Evolutionary conservation across 345 rosid species (phyloP).

Genomic region (Gossypium stocksii): DNA sequence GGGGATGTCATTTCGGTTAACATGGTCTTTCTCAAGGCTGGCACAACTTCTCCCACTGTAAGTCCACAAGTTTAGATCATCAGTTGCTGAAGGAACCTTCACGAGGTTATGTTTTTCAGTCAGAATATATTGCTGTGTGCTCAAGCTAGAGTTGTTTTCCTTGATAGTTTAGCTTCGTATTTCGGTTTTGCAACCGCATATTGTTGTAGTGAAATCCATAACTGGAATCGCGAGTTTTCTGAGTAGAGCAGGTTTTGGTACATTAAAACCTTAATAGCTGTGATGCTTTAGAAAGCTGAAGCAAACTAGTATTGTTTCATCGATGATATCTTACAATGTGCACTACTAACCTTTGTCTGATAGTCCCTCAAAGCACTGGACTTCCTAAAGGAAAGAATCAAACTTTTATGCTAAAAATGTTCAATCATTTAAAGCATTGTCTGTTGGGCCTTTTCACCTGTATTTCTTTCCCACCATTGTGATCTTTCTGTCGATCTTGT

Average conservation of each 20-base stretch:
- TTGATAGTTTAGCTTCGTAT: neutral
- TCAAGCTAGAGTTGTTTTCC: neutral
- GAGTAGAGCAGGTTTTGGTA: neutral
- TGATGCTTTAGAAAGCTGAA: neutral
- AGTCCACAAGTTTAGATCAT: conserved; percentile 12
- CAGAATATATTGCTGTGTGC: neutral
- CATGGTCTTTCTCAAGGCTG: conserved; percentile 78
- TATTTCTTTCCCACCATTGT: neutral
- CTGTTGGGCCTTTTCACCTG: neutral
- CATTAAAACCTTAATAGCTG: neutral
- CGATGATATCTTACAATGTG: neutral
- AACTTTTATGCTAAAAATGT: neutral
- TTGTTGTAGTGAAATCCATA: neutral
- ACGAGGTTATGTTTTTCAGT: neutral
- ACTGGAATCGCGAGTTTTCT: neutral
- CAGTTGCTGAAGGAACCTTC: neutral
- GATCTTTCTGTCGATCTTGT: neutral
- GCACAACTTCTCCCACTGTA: conserved; percentile 92
- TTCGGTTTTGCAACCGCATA: neutral
- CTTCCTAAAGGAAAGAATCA: neutral
- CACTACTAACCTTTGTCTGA: neutral
- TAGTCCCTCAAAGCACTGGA: neutral
- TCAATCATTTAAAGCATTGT: neutral
- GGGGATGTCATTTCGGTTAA: conserved; percentile 88
- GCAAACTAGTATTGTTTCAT: neutral